Evolutionary conservation across 179 eudicot genomes (phyloP).

Genomic region (Sideroxylon spinosum): DNA sequence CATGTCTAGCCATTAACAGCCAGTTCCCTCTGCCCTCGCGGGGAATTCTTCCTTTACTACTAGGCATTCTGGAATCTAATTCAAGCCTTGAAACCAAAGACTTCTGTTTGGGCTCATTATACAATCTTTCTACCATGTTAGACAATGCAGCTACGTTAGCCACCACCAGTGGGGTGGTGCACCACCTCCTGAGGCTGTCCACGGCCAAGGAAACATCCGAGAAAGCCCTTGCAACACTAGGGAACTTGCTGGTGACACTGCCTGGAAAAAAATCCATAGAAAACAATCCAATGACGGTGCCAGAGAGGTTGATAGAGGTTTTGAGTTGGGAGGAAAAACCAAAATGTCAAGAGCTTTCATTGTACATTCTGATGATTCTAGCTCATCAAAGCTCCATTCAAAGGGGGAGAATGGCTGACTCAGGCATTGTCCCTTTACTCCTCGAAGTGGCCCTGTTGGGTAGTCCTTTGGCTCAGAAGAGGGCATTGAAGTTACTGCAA

Average conservation of each 20-base stretch:
- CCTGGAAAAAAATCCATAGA: constrained; percentile 66
- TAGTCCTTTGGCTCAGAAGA: constrained; percentile 74
- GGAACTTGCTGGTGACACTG: constrained; percentile 65
- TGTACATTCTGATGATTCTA: constrained; percentile 70
- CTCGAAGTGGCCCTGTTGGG: constrained; percentile 78
- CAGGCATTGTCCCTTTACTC: constrained; percentile 64
- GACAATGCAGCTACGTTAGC: constrained; percentile 48
- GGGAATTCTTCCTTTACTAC: constrained; percentile 41
- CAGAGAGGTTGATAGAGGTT: constrained; percentile 61
- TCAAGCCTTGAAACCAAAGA: constrained; percentile 42
- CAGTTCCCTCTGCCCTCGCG: constrained; percentile 48
- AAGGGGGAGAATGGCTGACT: constrained; percentile 57
- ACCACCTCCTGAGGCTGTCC: constrained; percentile 44
- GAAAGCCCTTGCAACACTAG: constrained; percentile 68
- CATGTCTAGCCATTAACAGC: constrained; percentile 47
- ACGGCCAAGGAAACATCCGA: constrained; percentile 47
- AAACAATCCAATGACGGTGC: constrained; percentile 37
- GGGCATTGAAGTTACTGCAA: constrained; percentile 70
- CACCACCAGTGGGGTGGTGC: constrained; percentile 37
- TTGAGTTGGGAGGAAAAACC: constrained; percentile 71
- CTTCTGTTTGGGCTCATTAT: constrained; percentile 48
- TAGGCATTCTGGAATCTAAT: constrained; percentile 41
- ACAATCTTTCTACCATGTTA: constrained; percentile 61
- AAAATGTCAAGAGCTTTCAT: constrained; percentile 64
- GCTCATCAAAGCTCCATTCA: constrained; percentile 66